These are phyloP conservation scores for Penicillium sp. DNA, from an alignment of 2,329 filamentous ascomycete genomes.

Conservation along the genomic window DNA sequence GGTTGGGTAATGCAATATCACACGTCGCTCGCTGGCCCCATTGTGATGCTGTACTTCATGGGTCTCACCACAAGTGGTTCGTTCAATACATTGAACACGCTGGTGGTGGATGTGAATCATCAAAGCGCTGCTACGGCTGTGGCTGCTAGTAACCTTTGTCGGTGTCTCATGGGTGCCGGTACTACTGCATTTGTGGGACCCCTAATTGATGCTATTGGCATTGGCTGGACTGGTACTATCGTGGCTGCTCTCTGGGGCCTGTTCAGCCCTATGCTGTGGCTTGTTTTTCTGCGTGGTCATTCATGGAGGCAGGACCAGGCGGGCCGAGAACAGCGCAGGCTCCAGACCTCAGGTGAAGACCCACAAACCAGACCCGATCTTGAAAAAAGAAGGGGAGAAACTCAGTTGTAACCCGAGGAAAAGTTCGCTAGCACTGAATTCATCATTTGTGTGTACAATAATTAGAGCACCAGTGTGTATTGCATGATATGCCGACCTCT, in stretches of 20 bases:
- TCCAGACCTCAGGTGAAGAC: not conserved
- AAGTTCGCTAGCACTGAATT: not conserved
- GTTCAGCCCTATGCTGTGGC: slow-evolving; percentile 32
- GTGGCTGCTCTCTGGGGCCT: slow-evolving; percentile 31
- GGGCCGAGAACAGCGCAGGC: not conserved
- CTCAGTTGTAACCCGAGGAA: not conserved
- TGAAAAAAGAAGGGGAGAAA: not conserved
- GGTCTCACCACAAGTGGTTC: slow-evolving; percentile 41
- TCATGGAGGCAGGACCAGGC: slow-evolving; percentile 17
- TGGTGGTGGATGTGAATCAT: slow-evolving; percentile 51
- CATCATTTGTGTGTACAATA: not conserved
- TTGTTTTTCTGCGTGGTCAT: slow-evolving; percentile 29
- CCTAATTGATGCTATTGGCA: slow-evolving; percentile 32
- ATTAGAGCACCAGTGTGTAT: not conserved
- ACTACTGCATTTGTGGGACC: slow-evolving; percentile 30
- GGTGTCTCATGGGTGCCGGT: slow-evolving; percentile 35
- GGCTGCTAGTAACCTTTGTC: slow-evolving; percentile 33
- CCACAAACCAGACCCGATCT: not conserved
- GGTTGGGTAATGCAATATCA: slow-evolving; percentile 47
- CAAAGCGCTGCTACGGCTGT: slow-evolving; percentile 30
- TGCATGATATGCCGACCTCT: not conserved
- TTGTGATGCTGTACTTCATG: slow-evolving; percentile 44
- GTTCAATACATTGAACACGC: slow-evolving; percentile 51
- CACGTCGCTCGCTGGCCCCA: slow-evolving; percentile 40
- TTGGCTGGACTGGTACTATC: slow-evolving; percentile 35